Percentiles rank a stretch among this genome's conserved stretches.
Conservation (phyloP, 768 basidiomycete genomes). For the Lentinula edodes region DNA sequence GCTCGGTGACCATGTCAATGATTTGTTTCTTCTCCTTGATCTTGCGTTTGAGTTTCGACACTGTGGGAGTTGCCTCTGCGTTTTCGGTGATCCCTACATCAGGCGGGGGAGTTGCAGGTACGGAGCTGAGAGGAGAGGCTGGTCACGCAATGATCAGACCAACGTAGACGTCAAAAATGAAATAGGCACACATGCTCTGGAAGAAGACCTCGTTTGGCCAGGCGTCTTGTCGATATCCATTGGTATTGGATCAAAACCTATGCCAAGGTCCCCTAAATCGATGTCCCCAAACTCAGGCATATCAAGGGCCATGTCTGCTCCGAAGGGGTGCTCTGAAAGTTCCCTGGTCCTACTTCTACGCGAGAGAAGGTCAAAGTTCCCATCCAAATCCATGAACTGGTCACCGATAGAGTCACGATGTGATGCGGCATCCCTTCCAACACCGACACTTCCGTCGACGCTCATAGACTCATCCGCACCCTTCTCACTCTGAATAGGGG, state of each 20-base stretch:
- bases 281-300: slow-evolving; percentile 20
- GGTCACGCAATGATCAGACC: not conserved
- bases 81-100: slow-evolving; percentile 29
- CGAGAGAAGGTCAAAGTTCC: slow-evolving; percentile 56
- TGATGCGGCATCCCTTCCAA: slow-evolving; percentile 65
- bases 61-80: slow-evolving; percentile 20
- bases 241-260: slow-evolving; percentile 53
- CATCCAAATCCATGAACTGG: slow-evolving; percentile 46
- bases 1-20: slow-evolving; percentile 86
- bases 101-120: slow-evolving; percentile 74
- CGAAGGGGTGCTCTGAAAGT: slow-evolving; percentile 62
- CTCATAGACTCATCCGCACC: slow-evolving; percentile 50
- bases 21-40: slow-evolving; percentile 78
- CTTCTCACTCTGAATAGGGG: slow-evolving; percentile 24
- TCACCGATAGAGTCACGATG: slow-evolving; percentile 57
- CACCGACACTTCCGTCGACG: slow-evolving; percentile 59
- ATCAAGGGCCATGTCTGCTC: slow-evolving; percentile 44
- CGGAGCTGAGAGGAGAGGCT: slow-evolving; percentile 77
- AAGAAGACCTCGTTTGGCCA: slow-evolving; percentile 52
- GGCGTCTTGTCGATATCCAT: slow-evolving; percentile 47
- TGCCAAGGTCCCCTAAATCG: slow-evolving; percentile 36
- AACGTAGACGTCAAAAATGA: not conserved
- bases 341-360: slow-evolving; percentile 54
- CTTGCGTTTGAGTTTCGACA: slow-evolving; percentile 42
- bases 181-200: slow-evolving; percentile 59